Evolutionary conservation across 1,284 basidiomycete genomes (phyloP), one percentile per base, ranked within the genome.

Genomic region (Rhodofomes roseus): DNA sequence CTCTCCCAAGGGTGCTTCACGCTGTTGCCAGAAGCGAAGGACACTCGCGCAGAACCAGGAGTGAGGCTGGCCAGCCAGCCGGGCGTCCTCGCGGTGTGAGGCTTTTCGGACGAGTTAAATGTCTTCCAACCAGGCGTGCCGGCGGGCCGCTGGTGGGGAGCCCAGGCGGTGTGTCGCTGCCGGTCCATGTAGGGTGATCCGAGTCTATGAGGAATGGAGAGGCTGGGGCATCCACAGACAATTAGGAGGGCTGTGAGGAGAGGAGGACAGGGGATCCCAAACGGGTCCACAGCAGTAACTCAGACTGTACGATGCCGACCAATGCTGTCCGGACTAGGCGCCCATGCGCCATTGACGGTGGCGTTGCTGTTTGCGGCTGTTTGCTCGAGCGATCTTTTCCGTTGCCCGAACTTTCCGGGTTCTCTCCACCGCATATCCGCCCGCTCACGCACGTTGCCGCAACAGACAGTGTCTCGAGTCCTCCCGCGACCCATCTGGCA

Each of bases 41-140:
- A 66, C 62, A 60, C 59, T 11, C 56, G 34, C 43, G 60, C 62
- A 4, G 64, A 58, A 29, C 61, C 66, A n/a, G 66, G 58, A 51
- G 36, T 41, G 25, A 68, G 54, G 46, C 62, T 63, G 61, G 67
- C 67, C 62, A 68, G 67, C 67, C 67, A 68, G 64, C 60, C 65
- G 23, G 59, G 57, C 55, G 55, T 55, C 22, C 61, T 55, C 9
- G 62, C 43, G 58, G 57, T 59, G 48, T 57, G 59, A 41, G 52
- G 44, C 52, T 62, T 63, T 61, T 66, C 64, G 25, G 50, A 46
- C 36, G 59, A 53, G 50, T 66, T 63, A 52, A 55, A 63, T 1
- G 57, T 50, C 52, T 36, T 54, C 57, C 57, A 58, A 22, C 48
- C 50, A 27, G 56, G 37, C n/a, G 57, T 25, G n/a, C 43, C 22